These are phyloP conservation scores for Zygotorulaspora danielsina DNA, from an alignment of 805 yeast species.

Conservation along the genomic window DNA sequence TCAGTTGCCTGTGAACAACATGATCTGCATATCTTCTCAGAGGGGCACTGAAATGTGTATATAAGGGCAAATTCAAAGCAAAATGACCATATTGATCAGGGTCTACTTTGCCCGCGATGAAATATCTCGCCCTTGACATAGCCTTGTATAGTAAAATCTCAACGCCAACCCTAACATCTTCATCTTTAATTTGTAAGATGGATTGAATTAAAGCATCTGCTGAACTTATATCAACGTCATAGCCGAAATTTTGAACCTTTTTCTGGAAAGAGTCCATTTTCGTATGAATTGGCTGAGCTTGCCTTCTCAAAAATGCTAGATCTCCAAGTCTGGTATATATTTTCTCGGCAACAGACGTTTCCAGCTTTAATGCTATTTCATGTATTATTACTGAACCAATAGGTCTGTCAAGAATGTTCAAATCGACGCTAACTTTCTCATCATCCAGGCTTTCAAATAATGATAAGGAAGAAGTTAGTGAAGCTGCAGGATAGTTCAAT, in stretches of 20 bases:
- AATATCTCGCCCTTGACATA: constrained; percentile 80
- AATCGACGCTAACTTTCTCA: constrained; percentile 65
- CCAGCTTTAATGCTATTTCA: constrained; percentile 77
- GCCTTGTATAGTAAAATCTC: constrained; percentile 79
- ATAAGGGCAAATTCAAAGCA: constrained; percentile 74
- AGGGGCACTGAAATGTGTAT: constrained; percentile 93
- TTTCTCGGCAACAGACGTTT: constrained; percentile 79
- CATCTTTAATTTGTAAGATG: constrained; percentile 58
- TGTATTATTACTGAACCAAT: constrained; percentile 55
- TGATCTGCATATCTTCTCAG: constrained; percentile 87
- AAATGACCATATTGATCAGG: constrained; percentile 75
- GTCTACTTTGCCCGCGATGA: constrained; percentile 82
- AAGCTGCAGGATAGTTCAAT: constrained; percentile 16
- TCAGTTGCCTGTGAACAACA: constrained; percentile 88
- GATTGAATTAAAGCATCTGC: constrained; percentile 70
- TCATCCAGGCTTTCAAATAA: constrained; percentile 80
- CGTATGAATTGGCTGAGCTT: constrained; percentile 74
- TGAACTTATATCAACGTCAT: constrained; percentile 66
- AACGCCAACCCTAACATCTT: constrained; percentile 61
- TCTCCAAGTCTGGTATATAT: constrained; percentile 74
- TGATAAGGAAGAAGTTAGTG: constrained; percentile 44
- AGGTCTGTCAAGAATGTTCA: constrained; percentile 66
- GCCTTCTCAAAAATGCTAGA: constrained; percentile 79
- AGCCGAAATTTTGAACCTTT: constrained; percentile 62
- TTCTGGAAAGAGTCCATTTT: constrained; percentile 75